A percentile compares a stretch with the other conserved stretches of the same genome.
phyloP scores from a whole-genome alignment of 495 filamentous ascomycete species.

The Annulohypoxylon maeteangense region DNA sequence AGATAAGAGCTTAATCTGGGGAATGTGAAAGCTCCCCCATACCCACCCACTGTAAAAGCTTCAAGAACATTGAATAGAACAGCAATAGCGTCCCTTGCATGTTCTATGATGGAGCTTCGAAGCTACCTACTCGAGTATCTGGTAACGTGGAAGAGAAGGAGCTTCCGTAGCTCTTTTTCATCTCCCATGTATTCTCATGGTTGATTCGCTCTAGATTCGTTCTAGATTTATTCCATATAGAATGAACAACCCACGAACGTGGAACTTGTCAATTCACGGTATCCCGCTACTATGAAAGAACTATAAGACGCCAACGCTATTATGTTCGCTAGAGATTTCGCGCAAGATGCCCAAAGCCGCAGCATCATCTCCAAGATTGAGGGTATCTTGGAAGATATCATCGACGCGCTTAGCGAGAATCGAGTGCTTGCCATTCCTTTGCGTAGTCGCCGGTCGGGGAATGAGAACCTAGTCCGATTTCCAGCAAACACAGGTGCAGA shows the following conservation, averaged over 20 bases:
- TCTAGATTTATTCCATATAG: neutral
- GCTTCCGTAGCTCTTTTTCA: no score
- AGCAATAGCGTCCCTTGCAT: no score
- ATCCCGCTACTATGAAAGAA: constrained; percentile 13
- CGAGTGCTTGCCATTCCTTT: constrained; percentile 60
- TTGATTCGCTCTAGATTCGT: neutral
- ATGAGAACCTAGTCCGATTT: constrained; percentile 46
- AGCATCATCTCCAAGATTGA: constrained; percentile 63
- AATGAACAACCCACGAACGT: neutral
- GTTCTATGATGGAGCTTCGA: neutral
- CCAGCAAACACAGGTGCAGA: constrained; percentile 53
- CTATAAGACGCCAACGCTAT: neutral
- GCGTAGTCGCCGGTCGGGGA: constrained; percentile 31
- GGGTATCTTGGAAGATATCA: constrained; percentile 60
- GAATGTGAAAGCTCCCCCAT: neutral
- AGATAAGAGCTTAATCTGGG: neutral
- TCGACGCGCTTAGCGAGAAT: constrained; percentile 58
- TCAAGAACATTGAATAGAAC: neutral
- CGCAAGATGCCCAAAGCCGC: constrained; percentile 33
- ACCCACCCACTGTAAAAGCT: neutral
- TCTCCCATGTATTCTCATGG: neutral
- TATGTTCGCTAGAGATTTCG: neutral
- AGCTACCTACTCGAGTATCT: neutral
- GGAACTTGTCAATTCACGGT: neutral
- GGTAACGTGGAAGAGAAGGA: neutral